Base-by-base conservation (phyloP, 345 rosid genomes). In the Arabidopsis arenosa region DNA sequence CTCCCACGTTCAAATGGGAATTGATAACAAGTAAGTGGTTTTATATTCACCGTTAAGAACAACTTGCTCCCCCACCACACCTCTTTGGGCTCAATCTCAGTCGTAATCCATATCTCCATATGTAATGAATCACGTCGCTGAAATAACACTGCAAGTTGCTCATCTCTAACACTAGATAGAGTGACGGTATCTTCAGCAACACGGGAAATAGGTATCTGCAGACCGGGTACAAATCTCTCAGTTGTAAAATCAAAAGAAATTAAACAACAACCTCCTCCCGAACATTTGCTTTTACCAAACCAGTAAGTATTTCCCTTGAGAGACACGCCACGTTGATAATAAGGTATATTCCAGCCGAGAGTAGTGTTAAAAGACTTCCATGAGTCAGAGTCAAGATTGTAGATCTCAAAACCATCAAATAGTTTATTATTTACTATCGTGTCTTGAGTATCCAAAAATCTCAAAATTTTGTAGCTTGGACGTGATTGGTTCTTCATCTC, bases 221-320 rank as follows among this genome's bases (percentile, higher is more conserved):
- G 9, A 23, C 5, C 9, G 5, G 47, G 1, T 21, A 33, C 59
- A 21, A 51, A 37, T 4, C 48, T 67, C 48, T 67, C 37, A 0
- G 12, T 12, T 36, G 60, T 66, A 13, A 66, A 66, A 21, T 66
- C 48, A 51, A 51, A 66, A 45, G 18, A 66, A 5, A 66, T 2
- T 23, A 49, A 44, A 14, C 14, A 43, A 41, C n/a, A 3, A 43
- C 1, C 12, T 3, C 1, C 47, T 43, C 47, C 14, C 4, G 9
- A 1, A 10, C 1, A 10, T 40, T 10, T 40, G 10, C 14, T 40
- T 10, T 40, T 15, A 54, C 12, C 70, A 18, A 17, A 12, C 44
- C 44, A 66, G 5, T 49, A 58, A 36, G 44, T 9, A 17, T 36
- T 58, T 1, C 44, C 44, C n/a, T 36, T 17, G 28, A 58, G 44